Percentiles rank a stretch among this genome's conserved stretches.
These are phyloP conservation scores for Hypholoma sublateritium DNA, from an alignment of 768 basidiomycete species.

Conservation along the genomic window DNA sequence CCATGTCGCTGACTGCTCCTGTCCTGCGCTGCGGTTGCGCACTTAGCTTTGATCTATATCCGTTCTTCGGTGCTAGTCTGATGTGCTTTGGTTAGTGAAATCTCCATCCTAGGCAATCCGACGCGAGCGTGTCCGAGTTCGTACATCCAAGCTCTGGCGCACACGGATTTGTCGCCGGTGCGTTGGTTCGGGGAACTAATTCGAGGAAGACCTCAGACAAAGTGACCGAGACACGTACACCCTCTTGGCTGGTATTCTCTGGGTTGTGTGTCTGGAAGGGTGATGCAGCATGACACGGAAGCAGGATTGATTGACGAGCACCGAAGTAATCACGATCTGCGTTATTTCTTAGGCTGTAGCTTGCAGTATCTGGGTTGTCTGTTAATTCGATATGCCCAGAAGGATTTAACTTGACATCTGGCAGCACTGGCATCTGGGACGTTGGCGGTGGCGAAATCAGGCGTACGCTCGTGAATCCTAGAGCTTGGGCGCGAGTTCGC, in stretches of 20 bases:
- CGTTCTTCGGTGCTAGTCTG: no score
- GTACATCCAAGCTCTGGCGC: neutral
- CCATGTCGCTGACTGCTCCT: no score
- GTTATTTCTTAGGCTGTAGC: neutral
- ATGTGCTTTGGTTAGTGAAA: no score
- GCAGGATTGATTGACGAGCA: constrained; percentile 27
- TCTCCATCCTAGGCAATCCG: no score
- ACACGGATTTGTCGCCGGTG: neutral
- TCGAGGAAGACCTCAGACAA: neutral
- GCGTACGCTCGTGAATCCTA: constrained; percentile 18
- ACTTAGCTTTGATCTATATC: no score
- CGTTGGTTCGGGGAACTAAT: neutral
- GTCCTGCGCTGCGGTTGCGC: no score
- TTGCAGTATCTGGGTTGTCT: constrained; percentile 6
- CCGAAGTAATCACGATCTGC: constrained; percentile 27
- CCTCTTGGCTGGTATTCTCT: neutral
- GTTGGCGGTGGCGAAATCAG: constrained; percentile 14
- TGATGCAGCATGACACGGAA: constrained; percentile 24
- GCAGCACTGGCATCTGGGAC: constrained; percentile 20
- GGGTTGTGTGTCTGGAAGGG: neutral
- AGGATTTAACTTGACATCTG: constrained; percentile 17
- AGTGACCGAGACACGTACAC: neutral
- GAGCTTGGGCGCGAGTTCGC: neutral
- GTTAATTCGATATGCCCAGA: constrained; percentile 14
- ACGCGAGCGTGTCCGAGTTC: no score